Percentiles rank a stretch among this genome's conserved stretches.
These are phyloP conservation scores for Scutellaria barbata DNA, from an alignment of 257 asterid species.

Conservation along the genomic window DNA sequence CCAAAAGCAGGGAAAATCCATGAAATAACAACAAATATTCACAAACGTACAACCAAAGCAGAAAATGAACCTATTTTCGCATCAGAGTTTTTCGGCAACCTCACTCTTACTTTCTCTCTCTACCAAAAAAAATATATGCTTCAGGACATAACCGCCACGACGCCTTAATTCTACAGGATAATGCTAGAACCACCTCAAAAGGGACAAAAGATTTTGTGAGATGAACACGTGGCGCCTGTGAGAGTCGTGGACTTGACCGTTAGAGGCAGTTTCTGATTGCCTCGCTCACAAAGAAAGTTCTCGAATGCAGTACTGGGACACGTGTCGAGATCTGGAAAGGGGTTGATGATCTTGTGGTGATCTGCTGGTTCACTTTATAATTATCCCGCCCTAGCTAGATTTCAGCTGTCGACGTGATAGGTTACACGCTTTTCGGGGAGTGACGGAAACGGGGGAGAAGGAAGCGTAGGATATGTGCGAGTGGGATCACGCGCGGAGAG, in stretches of 20 bases:
- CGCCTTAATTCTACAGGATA: constrained; percentile 36
- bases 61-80: background rate
- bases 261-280: constrained; percentile 38
- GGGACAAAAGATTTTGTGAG: constrained; percentile 19
- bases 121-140: constrained; percentile 41
- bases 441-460: background rate
- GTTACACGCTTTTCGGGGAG: background rate
- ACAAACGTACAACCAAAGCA: constrained; percentile 26
- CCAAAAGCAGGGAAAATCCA: constrained; percentile 28
- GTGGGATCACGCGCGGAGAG: background rate
- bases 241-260: constrained; percentile 48
- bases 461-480: background rate
- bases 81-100: constrained; percentile 32
- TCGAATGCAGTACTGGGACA: constrained; percentile 30
- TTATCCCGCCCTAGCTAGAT: constrained; percentile 25
- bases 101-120: constrained; percentile 39
- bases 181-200: constrained; percentile 43
- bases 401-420: background rate
- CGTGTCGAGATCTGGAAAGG: constrained; percentile 44
- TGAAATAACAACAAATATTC: constrained; percentile 29
- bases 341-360: constrained; percentile 37
- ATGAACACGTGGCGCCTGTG: constrained; percentile 44
- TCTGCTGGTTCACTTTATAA: constrained; percentile 28
- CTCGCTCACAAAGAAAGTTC: constrained; percentile 38
- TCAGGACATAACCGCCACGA: constrained; percentile 50